phyloP scores from a whole-genome alignment of 306 rosid genomes.

The Psophocarpus tetragonolobus region DNA sequence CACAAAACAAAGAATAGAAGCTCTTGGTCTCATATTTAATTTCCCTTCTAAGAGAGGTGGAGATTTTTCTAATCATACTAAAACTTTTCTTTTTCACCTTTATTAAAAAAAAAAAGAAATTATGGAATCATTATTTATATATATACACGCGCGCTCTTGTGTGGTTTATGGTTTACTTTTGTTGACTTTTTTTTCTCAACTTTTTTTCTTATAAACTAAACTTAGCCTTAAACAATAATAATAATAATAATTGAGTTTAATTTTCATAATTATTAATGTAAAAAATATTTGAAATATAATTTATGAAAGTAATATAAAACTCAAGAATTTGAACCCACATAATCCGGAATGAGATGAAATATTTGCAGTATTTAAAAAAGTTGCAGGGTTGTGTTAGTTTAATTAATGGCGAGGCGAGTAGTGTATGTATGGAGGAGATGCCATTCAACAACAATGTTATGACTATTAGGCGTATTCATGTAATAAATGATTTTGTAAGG shows the following conservation, averaged over 20 bases:
- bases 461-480: slow-evolving; percentile 17
- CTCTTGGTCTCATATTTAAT: neutral
- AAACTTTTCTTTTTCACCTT: neutral
- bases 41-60: neutral
- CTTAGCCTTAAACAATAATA: neutral
- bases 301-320: too few species aligned
- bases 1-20: neutral
- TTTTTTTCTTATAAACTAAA: neutral
- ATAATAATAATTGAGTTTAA: too few species aligned
- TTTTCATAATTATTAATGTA: neutral
- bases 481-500: slow-evolving; percentile 13
- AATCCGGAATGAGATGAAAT: too few species aligned
- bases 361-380: too few species aligned
- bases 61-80: neutral
- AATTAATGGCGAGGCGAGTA: too few species aligned
- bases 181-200: neutral
- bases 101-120: neutral
- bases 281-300: neutral
- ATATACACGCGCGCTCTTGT: too few species aligned
- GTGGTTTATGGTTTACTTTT: neutral
- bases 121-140: neutral
- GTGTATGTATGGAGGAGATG: too few species aligned
- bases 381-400: too few species aligned
- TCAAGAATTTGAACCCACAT: too few species aligned
- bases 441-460: slow-evolving; percentile 20